A percentile compares a stretch with the other conserved stretches of the same genome.
phyloP scores from a whole-genome alignment of 345 rosid genomes.

The Abelmoschus esculentus region DNA sequence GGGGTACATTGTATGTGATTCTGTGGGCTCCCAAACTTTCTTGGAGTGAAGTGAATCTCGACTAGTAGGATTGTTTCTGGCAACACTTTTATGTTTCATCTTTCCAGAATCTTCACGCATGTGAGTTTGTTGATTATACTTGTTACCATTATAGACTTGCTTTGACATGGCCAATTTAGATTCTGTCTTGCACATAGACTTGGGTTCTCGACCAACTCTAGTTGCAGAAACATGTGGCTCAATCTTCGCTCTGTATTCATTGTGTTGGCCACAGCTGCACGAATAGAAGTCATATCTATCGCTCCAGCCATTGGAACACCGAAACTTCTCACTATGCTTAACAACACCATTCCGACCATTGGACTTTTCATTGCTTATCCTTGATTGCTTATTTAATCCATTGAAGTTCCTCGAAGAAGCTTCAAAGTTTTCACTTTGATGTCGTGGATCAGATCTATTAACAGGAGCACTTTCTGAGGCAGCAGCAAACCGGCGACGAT shows the following conservation, averaged over 20 bases:
- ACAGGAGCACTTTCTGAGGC: constrained; percentile 41
- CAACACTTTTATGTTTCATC: constrained; percentile 40
- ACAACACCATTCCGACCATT: constrained; percentile 36
- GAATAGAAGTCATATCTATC: constrained; percentile 57
- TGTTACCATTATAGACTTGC: constrained; percentile 46
- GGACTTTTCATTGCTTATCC: constrained; percentile 42
- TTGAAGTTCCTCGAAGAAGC: constrained; percentile 42
- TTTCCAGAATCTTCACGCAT: constrained; percentile 45
- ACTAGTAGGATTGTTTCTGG: constrained; percentile 29
- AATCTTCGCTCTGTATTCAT: constrained; percentile 48
- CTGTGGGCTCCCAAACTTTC: constrained; percentile 81
- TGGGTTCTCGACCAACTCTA: constrained; percentile 46
- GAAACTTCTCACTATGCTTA: constrained; percentile 54
- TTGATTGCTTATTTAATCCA: constrained; percentile 44
- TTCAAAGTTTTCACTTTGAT: constrained; percentile 42
- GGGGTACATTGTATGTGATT: constrained; percentile 50
- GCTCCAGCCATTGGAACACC: constrained; percentile 35
- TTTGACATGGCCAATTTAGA: constrained; percentile 49
- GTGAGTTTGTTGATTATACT: constrained; percentile 45
- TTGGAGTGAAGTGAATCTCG: constrained; percentile 39
- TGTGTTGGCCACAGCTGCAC: constrained; percentile 54
- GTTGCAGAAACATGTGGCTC: constrained; percentile 45
- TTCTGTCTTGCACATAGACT: constrained; percentile 40
- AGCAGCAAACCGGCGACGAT: constrained; percentile 36
- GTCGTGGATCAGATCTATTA: constrained; percentile 47